Conservation (phyloP, 768 basidiomycete species). For the Cystobasidium ongulense region DNA sequence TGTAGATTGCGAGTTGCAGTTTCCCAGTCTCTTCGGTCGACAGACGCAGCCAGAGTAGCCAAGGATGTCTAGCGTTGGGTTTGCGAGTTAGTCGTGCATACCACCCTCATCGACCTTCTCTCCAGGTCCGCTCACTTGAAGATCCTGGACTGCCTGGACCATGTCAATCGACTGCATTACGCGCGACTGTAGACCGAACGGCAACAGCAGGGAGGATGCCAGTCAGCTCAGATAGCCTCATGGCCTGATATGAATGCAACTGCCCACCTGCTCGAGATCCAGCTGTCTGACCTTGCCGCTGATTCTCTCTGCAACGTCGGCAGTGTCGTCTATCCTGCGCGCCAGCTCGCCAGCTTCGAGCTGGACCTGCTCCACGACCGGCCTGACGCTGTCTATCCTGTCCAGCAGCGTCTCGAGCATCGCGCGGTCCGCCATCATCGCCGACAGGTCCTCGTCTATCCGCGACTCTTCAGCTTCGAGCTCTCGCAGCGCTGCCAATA, state of each 20-base stretch:
- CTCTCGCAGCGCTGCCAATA: slow-evolving; percentile 22
- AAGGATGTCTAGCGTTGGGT: slow-evolving; percentile 56
- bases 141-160: slow-evolving; percentile 84
- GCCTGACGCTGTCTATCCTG: slow-evolving; percentile 30
- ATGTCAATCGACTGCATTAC: slow-evolving; percentile 84
- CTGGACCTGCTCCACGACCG: slow-evolving; percentile 33
- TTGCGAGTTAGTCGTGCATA: neutral
- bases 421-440: slow-evolving; percentile 8
- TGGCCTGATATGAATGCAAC: neutral
- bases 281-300: slow-evolving; percentile 80
- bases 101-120: neutral
- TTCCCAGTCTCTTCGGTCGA: slow-evolving; percentile 87
- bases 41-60: slow-evolving; percentile 53
- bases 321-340: slow-evolving; percentile 31
- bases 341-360: slow-evolving; percentile 28
- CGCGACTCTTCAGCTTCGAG: slow-evolving; percentile 25
- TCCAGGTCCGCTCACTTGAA: slow-evolving; percentile 68
- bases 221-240: neutral
- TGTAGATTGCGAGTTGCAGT: slow-evolving; percentile 83
- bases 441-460: slow-evolving; percentile 25
- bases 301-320: slow-evolving; percentile 60
- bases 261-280: slow-evolving; percentile 82
- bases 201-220: neutral
- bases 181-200: slow-evolving; percentile 34
- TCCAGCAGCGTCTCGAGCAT: slow-evolving; percentile 30